Evolutionary conservation across 208 protist species (phyloP).

Genomic region (Crithidia acanthocephali): DNA sequence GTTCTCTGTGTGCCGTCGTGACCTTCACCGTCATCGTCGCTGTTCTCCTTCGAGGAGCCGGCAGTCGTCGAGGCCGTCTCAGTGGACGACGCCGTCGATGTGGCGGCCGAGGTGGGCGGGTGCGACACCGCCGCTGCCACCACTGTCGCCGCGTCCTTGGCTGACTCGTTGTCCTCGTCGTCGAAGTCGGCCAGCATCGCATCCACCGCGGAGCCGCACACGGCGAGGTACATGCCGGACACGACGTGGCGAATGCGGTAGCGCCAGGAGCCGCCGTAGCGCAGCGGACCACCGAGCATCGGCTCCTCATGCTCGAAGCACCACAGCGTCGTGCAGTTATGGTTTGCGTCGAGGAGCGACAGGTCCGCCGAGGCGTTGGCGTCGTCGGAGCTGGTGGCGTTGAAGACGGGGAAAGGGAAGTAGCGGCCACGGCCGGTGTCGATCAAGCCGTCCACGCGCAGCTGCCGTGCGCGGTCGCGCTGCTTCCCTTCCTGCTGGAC

Average conservation of each 20-base stretch:
- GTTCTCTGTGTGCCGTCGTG: neutral
- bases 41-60: neutral
- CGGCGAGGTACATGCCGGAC: conserved; percentile 70
- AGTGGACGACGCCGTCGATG: neutral
- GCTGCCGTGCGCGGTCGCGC: neutral
- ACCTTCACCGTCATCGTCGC: neutral
- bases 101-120: neutral
- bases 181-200: conserved; percentile 43
- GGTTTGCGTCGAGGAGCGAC: conserved; percentile 15
- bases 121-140: conserved; percentile 1
- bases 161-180: conserved; percentile 29
- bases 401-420: conserved; percentile 64
- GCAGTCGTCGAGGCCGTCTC: conserved; percentile 3
- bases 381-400: conserved; percentile 6
- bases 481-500: conserved; percentile 5
- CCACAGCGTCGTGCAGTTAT: conserved; percentile 56
- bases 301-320: conserved; percentile 74
- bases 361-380: neutral
- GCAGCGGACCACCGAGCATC: conserved; percentile 54
- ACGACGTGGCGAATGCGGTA: conserved; percentile 71
- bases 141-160: neutral
- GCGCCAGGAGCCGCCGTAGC: conserved; percentile 25
- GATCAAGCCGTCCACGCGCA: conserved; percentile 29
- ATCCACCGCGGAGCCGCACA: conserved; percentile 65
- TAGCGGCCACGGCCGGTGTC: conserved; percentile 36